These are phyloP conservation scores for Fragaria ananassa DNA, from an alignment of 306 rosid species.

Conservation along the genomic window DNA sequence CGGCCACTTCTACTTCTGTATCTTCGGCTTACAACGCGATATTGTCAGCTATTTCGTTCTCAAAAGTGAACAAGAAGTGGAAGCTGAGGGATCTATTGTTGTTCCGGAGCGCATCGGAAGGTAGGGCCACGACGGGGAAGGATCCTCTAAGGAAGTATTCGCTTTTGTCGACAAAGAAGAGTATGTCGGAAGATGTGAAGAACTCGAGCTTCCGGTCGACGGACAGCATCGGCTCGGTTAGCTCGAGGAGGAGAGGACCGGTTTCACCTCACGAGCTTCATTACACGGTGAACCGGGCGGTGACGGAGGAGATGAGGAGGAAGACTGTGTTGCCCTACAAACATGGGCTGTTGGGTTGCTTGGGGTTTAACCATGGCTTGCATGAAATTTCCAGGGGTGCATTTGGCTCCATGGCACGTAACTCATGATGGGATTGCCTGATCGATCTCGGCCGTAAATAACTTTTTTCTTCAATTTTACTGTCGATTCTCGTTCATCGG, in stretches of 20 bases:
- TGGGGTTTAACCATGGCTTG: constrained; percentile 64
- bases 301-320: constrained; percentile 80
- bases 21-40: constrained; percentile 39
- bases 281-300: constrained; percentile 84
- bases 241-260: constrained; percentile 56
- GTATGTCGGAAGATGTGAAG: constrained; percentile 47
- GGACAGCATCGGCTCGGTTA: constrained; percentile 59
- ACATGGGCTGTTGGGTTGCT: constrained; percentile 77
- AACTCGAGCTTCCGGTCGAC: constrained; percentile 73
- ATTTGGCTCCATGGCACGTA: constrained; percentile 58
- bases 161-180: constrained; percentile 41
- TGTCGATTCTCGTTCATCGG: background rate
- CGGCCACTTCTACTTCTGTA: constrained; percentile 21
- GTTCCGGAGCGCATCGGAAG: constrained; percentile 90
- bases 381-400: constrained; percentile 43
- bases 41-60: constrained; percentile 57
- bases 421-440: constrained; percentile 19
- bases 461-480: background rate
- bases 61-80: constrained; percentile 68
- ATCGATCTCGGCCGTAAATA: constrained; percentile 11
- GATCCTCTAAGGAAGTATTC: constrained; percentile 51
- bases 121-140: constrained; percentile 53
- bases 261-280: constrained; percentile 86
- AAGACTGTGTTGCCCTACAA: constrained; percentile 86
- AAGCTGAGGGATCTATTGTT: constrained; percentile 60